Percentiles rank a stretch among this genome's conserved stretches.
These are phyloP conservation scores for Chrysochromulina parva DNA, from an alignment of 78 protist genomes.

Conservation along the genomic window DNA sequence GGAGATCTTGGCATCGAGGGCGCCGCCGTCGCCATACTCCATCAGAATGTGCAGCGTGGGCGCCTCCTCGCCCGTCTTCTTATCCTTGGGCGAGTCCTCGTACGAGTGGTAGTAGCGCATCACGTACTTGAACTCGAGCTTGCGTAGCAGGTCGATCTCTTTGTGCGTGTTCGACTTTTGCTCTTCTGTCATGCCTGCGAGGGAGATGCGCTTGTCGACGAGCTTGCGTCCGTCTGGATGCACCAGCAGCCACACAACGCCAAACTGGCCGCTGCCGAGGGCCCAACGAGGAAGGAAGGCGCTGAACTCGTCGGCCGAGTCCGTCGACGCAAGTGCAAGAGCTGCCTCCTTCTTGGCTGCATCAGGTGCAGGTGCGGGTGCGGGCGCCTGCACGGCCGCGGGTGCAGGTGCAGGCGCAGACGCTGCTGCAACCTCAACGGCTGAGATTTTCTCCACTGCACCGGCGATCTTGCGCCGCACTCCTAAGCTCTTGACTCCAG, in stretches of 20 bases:
- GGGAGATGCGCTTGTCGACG: background rate
- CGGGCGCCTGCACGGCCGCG: too few species aligned
- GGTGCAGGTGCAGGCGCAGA: too few species aligned
- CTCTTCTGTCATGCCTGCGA: background rate
- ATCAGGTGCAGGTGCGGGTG: too few species aligned
- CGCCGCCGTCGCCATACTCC: slow-evolving; percentile 43
- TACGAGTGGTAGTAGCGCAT: slow-evolving; percentile 50
- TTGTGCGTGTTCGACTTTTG: slow-evolving; percentile 28
- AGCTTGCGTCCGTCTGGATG: background rate
- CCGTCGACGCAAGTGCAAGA: too few species aligned
- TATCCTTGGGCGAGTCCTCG: background rate
- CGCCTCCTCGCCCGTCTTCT: slow-evolving; percentile 3
- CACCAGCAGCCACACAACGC: background rate
- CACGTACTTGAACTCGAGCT: slow-evolving; percentile 17
- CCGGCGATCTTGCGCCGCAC: too few species aligned
- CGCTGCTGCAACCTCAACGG: too few species aligned
- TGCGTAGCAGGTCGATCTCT: slow-evolving; percentile 44
- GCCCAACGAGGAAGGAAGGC: too few species aligned
- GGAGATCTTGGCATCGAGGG: background rate
- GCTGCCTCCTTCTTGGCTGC: too few species aligned
- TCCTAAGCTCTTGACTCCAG: too few species aligned
- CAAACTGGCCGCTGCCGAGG: background rate
- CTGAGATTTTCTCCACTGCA: too few species aligned
- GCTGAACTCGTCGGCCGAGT: too few species aligned
- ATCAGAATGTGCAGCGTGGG: slow-evolving; percentile 56